Conservation (phyloP, 805 yeast species). For the Suhomyces sp. region DNA sequence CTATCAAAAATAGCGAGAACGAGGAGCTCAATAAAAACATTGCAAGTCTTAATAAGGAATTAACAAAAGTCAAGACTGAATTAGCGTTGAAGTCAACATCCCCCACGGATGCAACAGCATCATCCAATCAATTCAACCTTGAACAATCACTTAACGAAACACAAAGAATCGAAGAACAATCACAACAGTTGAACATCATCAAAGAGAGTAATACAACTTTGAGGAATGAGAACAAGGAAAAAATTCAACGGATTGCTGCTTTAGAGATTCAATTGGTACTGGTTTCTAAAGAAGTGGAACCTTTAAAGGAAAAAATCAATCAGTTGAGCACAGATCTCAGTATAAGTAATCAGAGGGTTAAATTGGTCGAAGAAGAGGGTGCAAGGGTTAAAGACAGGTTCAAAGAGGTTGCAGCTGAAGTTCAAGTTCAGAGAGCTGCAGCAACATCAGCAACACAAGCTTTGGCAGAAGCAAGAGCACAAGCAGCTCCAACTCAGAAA, state of each 20-base stretch:
- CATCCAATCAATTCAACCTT: conserved; percentile 18
- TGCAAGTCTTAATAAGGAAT: conserved; percentile 46
- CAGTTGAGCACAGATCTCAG: conserved; percentile 39
- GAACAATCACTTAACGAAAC: conserved; percentile 42
- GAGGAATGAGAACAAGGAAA: conserved; percentile 46
- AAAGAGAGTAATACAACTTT: conserved; percentile 68
- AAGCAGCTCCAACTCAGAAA: background rate
- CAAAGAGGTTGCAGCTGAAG: background rate
- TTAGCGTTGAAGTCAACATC: conserved; percentile 18
- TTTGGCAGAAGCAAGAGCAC: background rate
- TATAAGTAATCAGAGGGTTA: conserved; percentile 50
- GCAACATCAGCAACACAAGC: background rate
- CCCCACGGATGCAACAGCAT: conserved; percentile 8
- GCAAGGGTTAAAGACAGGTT: conserved; percentile 50
- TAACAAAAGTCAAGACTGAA: conserved; percentile 53
- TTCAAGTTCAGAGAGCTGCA: background rate
- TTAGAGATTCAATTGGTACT: conserved; percentile 42
- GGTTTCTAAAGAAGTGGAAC: conserved; percentile 38
- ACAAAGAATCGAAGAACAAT: conserved; percentile 47
- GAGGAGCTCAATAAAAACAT: conserved; percentile 52
- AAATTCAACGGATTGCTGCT: conserved; percentile 21
- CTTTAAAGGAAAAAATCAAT: conserved; percentile 42
- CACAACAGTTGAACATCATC: conserved; percentile 57
- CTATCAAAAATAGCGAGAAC: conserved; percentile 47
- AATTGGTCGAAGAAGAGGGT: conserved; percentile 50